phyloP scores from a whole-genome alignment of 495 filamentous ascomycete genomes.

The Parathielavia appendiculata region DNA sequence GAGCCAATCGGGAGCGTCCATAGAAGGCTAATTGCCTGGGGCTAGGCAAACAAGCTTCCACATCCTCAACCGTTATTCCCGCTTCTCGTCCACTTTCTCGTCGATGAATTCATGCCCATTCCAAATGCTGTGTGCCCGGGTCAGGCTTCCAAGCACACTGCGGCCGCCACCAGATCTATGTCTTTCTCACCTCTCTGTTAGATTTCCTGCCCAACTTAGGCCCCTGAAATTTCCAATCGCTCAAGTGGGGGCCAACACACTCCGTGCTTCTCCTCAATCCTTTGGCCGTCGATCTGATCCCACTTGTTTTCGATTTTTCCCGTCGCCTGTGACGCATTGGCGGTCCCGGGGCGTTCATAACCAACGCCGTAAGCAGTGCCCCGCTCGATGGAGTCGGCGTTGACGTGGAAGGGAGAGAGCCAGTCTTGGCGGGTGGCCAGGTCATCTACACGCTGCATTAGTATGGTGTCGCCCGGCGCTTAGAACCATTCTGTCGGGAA shows the following conservation, averaged over 20 bases:
- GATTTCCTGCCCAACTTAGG: too few relatives aligned
- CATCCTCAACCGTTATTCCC: not conserved
- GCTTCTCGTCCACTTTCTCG: not conserved
- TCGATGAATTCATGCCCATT: too few relatives aligned
- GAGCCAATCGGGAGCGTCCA: constrained; percentile 8
- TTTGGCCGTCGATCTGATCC: too few relatives aligned
- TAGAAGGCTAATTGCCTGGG: not conserved
- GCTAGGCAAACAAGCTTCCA: constrained; percentile 17
- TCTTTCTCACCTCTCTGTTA: too few relatives aligned
- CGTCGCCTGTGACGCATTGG: too few relatives aligned
- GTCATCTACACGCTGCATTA: not conserved
- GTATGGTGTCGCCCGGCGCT: constrained; percentile 16
- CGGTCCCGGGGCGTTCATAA: too few relatives aligned
- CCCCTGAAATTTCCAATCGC: too few relatives aligned
- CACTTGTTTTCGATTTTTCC: too few relatives aligned
- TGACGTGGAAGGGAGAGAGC: not conserved
- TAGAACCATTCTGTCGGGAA: constrained; percentile 20
- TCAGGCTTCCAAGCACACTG: not conserved
- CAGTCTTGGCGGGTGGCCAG: not conserved
- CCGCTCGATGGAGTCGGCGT: not conserved
- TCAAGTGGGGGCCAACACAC: too few relatives aligned
- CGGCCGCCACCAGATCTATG: too few relatives aligned
- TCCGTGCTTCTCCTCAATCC: too few relatives aligned
- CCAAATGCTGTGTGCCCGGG: not conserved
- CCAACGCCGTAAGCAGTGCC: not conserved